Evolutionary conservation across 805 yeast species (phyloP), one percentile per base, ranked within the genome.

Genomic region (Metschnikowia colocasiae): DNA sequence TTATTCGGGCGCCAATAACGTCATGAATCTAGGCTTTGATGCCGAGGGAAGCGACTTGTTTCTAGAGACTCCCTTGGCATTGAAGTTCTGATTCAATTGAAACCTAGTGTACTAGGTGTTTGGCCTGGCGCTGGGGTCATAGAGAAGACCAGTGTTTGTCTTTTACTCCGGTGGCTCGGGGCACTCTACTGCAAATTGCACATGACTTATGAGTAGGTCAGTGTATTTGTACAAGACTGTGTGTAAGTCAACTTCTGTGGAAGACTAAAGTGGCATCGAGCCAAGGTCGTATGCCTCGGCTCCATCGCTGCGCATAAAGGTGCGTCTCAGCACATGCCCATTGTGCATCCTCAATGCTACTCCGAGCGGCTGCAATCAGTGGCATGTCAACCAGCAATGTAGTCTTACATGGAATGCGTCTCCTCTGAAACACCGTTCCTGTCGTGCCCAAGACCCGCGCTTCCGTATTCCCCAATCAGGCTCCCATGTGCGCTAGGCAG

Each of bases 1-100:
- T 30, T 29, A 39, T 19, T 9, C 33, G 18, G 16, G 16, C 3
- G 42, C 19, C 5, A 39, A 29, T 8, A 27, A 18, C 18, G 34
- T 39, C 18, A 39, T 39, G 42, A 39, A 39, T 20, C 23, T 39
- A 16, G 42, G 42, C 7, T 39, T 39, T n/a, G 42, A 39, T 19
- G n/a, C 40, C 6, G 42, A 39, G 19, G 42, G 34, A 18, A 39
- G 27, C 16, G 43, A 31, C n/a, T 15, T 40, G 29, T 40, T 32
- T 15, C 37, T 40, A 4, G 43, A 31, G 26, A 33, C 39, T 7
- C 44, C 44, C 9, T 40, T 45, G 32, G 31, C 34, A 12, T 22
- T 38, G 20, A 45, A 30, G 6, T 45, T 39, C 35, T 45, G 31
- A 31, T 5, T 20, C 6, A 5, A 7, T 15, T 20, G 2, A 5